phyloP scores from a whole-genome alignment of 768 basidiomycete species.

The Tricholoma matsutake region DNA sequence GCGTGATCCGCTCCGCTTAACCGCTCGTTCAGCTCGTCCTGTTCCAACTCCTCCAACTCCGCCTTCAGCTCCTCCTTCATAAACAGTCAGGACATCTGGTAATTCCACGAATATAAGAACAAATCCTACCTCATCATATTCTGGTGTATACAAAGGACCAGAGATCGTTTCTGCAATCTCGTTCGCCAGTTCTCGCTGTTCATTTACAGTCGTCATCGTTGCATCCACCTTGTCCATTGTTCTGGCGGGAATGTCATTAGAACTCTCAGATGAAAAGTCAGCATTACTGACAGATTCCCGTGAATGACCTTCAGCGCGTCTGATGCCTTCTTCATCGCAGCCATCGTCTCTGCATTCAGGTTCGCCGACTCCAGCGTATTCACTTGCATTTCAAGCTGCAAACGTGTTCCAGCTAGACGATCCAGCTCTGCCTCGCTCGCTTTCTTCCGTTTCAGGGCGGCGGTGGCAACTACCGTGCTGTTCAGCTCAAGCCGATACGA shows the following conservation, averaged over 20 bases:
- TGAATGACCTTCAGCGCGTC: conserved; percentile 89
- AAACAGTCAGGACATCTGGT: conserved; percentile 5
- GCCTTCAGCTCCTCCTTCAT: conserved; percentile 70
- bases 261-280: neutral
- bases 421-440: conserved; percentile 84
- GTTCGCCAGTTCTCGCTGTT: conserved; percentile 88
- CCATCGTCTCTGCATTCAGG: conserved; percentile 96
- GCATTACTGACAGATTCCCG: conserved; percentile 70
- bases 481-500: conserved; percentile 4
- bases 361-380: conserved; percentile 97
- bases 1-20: conserved; percentile 86
- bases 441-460: conserved; percentile 93
- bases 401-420: conserved; percentile 73
- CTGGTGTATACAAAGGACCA: conserved; percentile 54
- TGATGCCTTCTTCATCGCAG: conserved; percentile 94
- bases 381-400: conserved; percentile 95
- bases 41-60: conserved; percentile 85
- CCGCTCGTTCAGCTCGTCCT: conserved; percentile 82
- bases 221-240: conserved; percentile 85
- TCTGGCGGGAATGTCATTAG: conserved; percentile 35
- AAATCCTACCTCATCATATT: conserved; percentile 67
- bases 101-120: neutral
- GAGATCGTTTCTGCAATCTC: conserved; percentile 92
- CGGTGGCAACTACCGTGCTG: conserved; percentile 65
- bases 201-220: conserved; percentile 83